phyloP scores from a whole-genome alignment of 768 basidiomycete species.

The Plicaturopsis crispa region DNA sequence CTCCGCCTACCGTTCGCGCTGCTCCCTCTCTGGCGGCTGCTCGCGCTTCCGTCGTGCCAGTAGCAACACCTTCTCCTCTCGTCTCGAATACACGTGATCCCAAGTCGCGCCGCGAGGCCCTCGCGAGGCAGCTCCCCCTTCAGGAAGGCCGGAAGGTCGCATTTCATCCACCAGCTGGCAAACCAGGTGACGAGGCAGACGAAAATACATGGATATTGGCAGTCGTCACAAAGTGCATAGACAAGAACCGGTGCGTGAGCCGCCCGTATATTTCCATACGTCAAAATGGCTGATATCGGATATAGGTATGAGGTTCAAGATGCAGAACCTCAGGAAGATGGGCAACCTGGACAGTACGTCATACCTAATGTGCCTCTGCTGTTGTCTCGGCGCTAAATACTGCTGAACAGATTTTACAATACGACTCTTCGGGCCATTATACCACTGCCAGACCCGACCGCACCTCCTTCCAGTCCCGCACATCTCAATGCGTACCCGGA shows the following conservation, averaged over 20 bases:
- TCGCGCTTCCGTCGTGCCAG: slow-evolving; percentile 45
- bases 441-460: slow-evolving; percentile 70
- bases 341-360: slow-evolving; percentile 52
- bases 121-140: slow-evolving; percentile 57
- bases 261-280: no score
- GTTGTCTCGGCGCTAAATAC: slow-evolving; percentile 1
- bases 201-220: slow-evolving; percentile 73
- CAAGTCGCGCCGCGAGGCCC: slow-evolving; percentile 56
- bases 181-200: slow-evolving; percentile 44
- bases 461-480: slow-evolving; percentile 46
- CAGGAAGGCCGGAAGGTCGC: slow-evolving; percentile 74
- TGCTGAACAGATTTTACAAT: slow-evolving; percentile 46
- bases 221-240: slow-evolving; percentile 62
- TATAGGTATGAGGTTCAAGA: slow-evolving; percentile 81
- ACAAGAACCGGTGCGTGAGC: slow-evolving; percentile 61
- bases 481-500: slow-evolving; percentile 67
- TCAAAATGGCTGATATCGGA: no score
- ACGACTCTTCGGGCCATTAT: slow-evolving; percentile 68
- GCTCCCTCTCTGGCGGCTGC: slow-evolving; percentile 16
- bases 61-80: slow-evolving; percentile 34
- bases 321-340: slow-evolving; percentile 76
- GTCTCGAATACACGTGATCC: slow-evolving; percentile 56
- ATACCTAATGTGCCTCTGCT: not conserved
- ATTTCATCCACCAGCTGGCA: slow-evolving; percentile 62
- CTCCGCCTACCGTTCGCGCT: slow-evolving; percentile 21